Evolutionary conservation across 2,329 filamentous ascomycete genomes (phyloP).

Genomic region (Grosmannia clavigera): DNA sequence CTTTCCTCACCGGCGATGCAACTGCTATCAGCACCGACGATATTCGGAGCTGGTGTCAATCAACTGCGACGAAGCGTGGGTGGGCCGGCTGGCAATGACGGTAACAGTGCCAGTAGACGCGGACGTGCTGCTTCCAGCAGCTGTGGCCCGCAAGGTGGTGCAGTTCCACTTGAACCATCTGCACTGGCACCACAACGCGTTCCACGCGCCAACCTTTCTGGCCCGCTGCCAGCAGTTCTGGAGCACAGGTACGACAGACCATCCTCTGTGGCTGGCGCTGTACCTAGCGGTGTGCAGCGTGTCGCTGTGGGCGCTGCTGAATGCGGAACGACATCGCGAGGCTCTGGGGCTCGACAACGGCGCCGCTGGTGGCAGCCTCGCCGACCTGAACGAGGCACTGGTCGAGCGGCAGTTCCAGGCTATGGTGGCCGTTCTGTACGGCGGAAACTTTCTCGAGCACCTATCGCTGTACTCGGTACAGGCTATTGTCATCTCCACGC

Average conservation of each 20-base stretch:
- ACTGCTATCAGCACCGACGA: conserved; percentile 14
- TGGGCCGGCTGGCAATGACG: conserved; percentile 1
- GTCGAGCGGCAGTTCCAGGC: conserved; percentile 15
- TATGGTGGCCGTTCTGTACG: conserved; percentile 21
- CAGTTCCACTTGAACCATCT: conserved; percentile 15
- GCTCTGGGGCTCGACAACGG: neutral
- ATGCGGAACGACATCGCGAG: conserved; percentile 6
- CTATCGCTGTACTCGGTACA: conserved; percentile 20
- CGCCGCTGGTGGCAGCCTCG: too few relatives aligned
- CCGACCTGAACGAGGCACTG: conserved; percentile 5
- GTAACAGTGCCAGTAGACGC: conserved; percentile 1
- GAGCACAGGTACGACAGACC: conserved; percentile 12
- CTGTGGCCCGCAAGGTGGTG: conserved; percentile 10
- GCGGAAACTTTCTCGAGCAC: conserved; percentile 18
- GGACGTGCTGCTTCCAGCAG: conserved; percentile 5
- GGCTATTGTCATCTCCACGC: conserved; percentile 22
- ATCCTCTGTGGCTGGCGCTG: conserved; percentile 16
- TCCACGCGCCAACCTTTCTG: conserved; percentile 16
- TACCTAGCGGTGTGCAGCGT: conserved; percentile 15
- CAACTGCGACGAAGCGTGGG: conserved; percentile 13
- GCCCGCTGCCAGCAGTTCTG: conserved; percentile 15
- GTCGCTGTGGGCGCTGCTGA: conserved; percentile 13
- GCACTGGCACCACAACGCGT: conserved; percentile 16
- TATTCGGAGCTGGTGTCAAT: conserved; percentile 15
- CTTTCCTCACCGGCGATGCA: conserved; percentile 21